These are phyloP conservation scores for Mangifera indica DNA, from an alignment of 345 rosid species.

Conservation along the genomic window DNA sequence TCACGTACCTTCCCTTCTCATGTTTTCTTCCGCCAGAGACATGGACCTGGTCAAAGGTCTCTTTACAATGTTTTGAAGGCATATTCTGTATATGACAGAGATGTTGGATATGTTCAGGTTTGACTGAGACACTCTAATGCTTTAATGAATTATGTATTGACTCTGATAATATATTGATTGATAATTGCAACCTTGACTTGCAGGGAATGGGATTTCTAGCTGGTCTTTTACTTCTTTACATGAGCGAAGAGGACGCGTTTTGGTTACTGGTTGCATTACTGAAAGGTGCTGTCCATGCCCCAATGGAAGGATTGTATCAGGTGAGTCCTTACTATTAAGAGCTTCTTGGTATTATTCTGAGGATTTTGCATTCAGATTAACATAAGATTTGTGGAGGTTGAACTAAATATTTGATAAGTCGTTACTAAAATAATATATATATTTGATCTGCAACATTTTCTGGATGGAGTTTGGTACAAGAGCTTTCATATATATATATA, in stretches of 20 bases:
- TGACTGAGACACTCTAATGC: neutral
- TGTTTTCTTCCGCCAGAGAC: slow-evolving; percentile 98
- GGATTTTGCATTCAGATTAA: neutral
- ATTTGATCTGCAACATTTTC: neutral
- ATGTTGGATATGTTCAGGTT: slow-evolving; percentile 98
- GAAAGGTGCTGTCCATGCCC: slow-evolving; percentile 96
- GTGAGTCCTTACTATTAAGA: slow-evolving; percentile 35
- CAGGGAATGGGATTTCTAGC: slow-evolving; percentile 98
- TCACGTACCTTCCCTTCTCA: slow-evolving; percentile 94
- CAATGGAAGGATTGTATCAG: slow-evolving; percentile 97
- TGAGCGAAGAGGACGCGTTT: slow-evolving; percentile 98
- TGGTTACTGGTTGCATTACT: slow-evolving; percentile 96
- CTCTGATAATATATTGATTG: slow-evolving; percentile 7
- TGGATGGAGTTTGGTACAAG: neutral
- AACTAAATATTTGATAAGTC: neutral
- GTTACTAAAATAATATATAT: too few species aligned
- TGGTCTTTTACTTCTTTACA: slow-evolving; percentile 89
- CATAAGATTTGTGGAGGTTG: neutral
- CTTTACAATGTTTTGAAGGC: slow-evolving; percentile 95
- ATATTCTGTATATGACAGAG: slow-evolving; percentile 92
- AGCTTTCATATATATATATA: neutral
- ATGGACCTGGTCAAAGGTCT: slow-evolving; percentile 98
- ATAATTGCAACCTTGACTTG: slow-evolving; percentile 28
- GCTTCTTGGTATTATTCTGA: neutral
- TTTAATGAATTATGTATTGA: slow-evolving; percentile 7